Evolutionary conservation across 176 grass and related monocot genomes (phyloP).

Genomic region (Oryza coarctata): DNA sequence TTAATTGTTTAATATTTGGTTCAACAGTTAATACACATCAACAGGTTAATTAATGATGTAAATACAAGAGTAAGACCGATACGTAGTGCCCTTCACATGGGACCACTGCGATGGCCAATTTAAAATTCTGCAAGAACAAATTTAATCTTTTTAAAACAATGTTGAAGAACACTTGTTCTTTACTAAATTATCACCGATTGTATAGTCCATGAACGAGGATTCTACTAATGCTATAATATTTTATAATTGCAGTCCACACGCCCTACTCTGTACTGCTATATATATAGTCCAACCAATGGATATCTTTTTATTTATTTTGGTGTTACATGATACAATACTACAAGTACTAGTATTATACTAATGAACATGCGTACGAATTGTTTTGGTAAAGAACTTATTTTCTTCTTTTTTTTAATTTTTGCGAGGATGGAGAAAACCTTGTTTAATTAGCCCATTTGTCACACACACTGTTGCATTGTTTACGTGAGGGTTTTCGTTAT

Average conservation of each 20-base stretch:
- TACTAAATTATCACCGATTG: background rate
- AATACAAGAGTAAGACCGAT: background rate
- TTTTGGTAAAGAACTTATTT: too few species aligned
- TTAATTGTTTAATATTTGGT: background rate
- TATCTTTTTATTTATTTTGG: too few species aligned
- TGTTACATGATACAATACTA: background rate
- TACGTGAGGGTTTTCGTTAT: too few species aligned
- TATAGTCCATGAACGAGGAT: background rate
- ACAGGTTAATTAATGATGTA: background rate
- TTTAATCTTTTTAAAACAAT: background rate
- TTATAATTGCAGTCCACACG: background rate
- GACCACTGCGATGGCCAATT: background rate
- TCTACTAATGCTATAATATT: background rate
- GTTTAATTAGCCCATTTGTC: too few species aligned
- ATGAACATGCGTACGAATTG: background rate
- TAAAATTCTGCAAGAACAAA: background rate
- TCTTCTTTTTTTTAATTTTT: too few species aligned
- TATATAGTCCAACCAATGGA: too few species aligned
- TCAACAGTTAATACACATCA: background rate
- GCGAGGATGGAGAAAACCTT: too few species aligned
- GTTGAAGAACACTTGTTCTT: background rate
- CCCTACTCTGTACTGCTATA: too few species aligned
- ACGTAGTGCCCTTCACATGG: background rate
- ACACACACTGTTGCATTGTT: too few species aligned
- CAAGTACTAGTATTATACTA: background rate